phyloP scores from a whole-genome alignment of 768 basidiomycete genomes.

The Fomitopsis serialis region DNA sequence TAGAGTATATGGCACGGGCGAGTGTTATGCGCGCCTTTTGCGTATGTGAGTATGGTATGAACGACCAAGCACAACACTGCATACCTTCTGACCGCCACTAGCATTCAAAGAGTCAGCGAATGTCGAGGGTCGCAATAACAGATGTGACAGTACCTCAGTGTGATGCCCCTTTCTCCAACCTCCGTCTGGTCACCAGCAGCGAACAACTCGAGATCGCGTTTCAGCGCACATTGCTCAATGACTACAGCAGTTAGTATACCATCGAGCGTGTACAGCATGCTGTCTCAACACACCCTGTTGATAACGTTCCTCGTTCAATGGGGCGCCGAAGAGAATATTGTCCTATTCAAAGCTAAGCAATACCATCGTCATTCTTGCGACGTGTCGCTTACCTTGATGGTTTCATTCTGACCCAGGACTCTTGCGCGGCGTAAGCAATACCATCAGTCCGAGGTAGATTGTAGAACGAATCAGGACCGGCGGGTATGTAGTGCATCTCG shows the following conservation, averaged over 20 bases:
- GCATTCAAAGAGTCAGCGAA: not conserved
- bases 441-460: constrained; percentile 38
- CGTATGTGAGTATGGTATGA: too few relatives aligned
- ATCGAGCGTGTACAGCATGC: not conserved
- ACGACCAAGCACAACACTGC: too few relatives aligned
- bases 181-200: constrained; percentile 31
- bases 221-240: constrained; percentile 30
- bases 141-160: constrained; percentile 17
- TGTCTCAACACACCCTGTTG: too few relatives aligned
- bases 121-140: not conserved
- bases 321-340: too few relatives aligned
- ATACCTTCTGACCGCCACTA: constrained; percentile 44
- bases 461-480: constrained; percentile 30
- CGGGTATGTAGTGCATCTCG: constrained; percentile 48
- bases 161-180: constrained; percentile 40
- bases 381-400: constrained; percentile 29
- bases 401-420: constrained; percentile 46
- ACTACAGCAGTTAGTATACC: constrained; percentile 15
- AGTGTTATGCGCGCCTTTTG: constrained; percentile 34
- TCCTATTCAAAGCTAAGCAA: too few relatives aligned
- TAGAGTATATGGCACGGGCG: constrained; percentile 34
- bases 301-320: too few relatives aligned
- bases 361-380: too few relatives aligned
- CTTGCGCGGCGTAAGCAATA: constrained; percentile 43
- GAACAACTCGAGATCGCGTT: constrained; percentile 27